Percentiles rank a stretch among this genome's conserved stretches.
phyloP scores from a whole-genome alignment of 305 asterid genomes.

The Solanum aculeatissimum region DNA sequence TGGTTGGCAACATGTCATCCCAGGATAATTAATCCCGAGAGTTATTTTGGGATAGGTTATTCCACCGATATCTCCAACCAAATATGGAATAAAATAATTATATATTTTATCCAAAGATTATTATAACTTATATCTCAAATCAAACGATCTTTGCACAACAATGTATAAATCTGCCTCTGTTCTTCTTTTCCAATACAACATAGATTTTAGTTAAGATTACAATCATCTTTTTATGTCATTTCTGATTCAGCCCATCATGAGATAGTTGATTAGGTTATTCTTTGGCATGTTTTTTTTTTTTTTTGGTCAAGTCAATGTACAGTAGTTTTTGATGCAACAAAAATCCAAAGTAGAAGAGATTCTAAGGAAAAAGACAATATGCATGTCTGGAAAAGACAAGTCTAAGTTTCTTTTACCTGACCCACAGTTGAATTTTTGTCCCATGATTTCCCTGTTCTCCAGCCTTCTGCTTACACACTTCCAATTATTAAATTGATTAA shows the following conservation, averaged over 20 bases:
- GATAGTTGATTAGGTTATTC: neutral
- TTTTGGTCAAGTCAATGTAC: neutral
- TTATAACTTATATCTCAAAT: too few relatives aligned
- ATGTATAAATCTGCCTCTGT: neutral
- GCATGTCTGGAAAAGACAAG: neutral
- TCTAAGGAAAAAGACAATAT: neutral
- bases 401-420: slow-evolving; percentile 1
- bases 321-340: neutral
- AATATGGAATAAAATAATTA: too few relatives aligned
- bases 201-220: neutral
- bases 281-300: neutral
- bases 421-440: slow-evolving; percentile 7
- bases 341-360: neutral
- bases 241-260: neutral
- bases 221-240: neutral
- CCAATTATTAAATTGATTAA: neutral
- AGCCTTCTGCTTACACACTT: neutral
- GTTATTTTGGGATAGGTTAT: too few relatives aligned
- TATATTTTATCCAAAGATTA: too few relatives aligned
- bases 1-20: too few relatives aligned
- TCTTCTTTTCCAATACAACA: neutral
- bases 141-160: too few relatives aligned
- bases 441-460: neutral
- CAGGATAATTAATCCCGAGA: too few relatives aligned
- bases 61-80: too few relatives aligned